Conservation (phyloP, 108 stramenopile genomes). For the Cafeteria roenbergensis region DNA sequence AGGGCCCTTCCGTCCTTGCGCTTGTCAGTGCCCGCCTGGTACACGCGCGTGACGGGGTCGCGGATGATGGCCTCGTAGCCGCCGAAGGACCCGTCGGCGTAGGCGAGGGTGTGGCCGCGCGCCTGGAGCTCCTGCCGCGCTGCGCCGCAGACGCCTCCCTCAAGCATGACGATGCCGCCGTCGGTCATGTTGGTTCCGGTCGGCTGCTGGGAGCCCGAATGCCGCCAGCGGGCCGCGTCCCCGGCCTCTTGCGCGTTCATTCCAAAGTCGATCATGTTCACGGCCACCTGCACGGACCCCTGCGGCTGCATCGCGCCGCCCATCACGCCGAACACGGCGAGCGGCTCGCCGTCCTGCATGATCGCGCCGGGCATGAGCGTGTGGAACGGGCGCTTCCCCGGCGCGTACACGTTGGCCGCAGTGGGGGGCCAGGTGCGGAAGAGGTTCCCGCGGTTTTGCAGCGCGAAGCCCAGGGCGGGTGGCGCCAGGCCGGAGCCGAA, state of each 20-base stretch:
- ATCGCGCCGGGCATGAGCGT: conserved; percentile 6
- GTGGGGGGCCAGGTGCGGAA: neutral
- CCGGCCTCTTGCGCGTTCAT: neutral
- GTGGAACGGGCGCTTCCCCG: conserved; percentile 4
- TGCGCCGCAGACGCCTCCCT: neutral
- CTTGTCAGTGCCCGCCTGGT: neutral
- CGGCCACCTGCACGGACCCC: conserved; percentile 2
- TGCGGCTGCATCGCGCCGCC: conserved; percentile 11
- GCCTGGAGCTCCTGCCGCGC: neutral
- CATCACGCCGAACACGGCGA: conserved; percentile 4
- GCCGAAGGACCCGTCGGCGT: neutral
- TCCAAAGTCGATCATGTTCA: conserved; percentile 9
- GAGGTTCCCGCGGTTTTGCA: conserved; percentile 2
- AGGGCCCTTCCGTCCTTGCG: neutral
- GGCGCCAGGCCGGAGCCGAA: neutral
- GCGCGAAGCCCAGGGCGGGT: neutral
- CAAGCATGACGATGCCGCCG: neutral
- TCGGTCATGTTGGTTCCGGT: neutral
- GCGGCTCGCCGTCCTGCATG: neutral
- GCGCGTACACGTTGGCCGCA: conserved; percentile 1
- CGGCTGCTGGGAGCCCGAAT: neutral
- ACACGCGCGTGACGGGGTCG: neutral
- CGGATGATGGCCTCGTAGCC: conserved; percentile 2
- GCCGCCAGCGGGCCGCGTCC: conserved; percentile 1
- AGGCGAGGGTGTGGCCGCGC: neutral